These are phyloP conservation scores for Neurospora sp. DNA, from an alignment of 2,329 filamentous ascomycete genomes.

Conservation along the genomic window DNA sequence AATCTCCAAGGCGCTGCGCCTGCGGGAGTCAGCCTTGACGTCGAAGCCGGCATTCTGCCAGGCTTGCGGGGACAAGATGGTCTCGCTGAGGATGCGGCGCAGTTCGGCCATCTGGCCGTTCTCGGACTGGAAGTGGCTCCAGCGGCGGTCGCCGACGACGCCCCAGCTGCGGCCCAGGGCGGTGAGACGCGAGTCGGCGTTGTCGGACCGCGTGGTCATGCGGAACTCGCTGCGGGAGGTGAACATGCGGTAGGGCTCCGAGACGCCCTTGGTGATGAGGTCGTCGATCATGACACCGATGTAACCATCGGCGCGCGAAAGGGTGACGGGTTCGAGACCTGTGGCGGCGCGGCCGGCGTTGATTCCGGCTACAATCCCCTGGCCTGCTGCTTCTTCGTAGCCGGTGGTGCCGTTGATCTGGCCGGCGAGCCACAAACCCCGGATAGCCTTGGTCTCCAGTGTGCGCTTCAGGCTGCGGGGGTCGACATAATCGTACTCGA, in stretches of 20 bases:
- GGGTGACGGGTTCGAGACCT: slow-evolving; percentile 51
- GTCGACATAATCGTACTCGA: slow-evolving; percentile 98
- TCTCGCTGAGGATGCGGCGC: slow-evolving; percentile 46
- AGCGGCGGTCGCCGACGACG: slow-evolving; percentile 43
- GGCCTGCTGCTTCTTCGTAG: slow-evolving; percentile 93
- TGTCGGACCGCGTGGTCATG: slow-evolving; percentile 85
- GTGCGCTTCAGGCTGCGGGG: slow-evolving; percentile 80
- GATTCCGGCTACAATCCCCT: slow-evolving; percentile 84
- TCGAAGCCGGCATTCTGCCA: slow-evolving; percentile 65
- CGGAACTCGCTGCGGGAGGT: slow-evolving; percentile 92
- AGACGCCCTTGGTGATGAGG: slow-evolving; percentile 90
- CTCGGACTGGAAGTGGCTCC: slow-evolving; percentile 34
- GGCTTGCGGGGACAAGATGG: slow-evolving; percentile 46
- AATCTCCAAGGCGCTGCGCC: slow-evolving; percentile 68
- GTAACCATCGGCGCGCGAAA: slow-evolving; percentile 81
- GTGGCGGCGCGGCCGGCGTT: slow-evolving; percentile 80
- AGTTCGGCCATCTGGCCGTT: slow-evolving; percentile 59
- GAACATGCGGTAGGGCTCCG: slow-evolving; percentile 97
- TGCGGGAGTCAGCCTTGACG: slow-evolving; percentile 54
- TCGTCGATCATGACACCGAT: slow-evolving; percentile 99
- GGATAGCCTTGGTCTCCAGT: slow-evolving; percentile 86
- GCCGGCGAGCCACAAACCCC: slow-evolving; percentile 81
- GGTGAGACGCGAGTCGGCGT: slow-evolving; percentile 82
- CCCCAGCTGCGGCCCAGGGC: slow-evolving; percentile 65
- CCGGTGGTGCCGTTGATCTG: slow-evolving; percentile 98